Percentiles rank a stretch among this genome's conserved stretches.
phyloP scores from a whole-genome alignment of 2,329 filamentous ascomycete species.

The Calonectria montana region DNA sequence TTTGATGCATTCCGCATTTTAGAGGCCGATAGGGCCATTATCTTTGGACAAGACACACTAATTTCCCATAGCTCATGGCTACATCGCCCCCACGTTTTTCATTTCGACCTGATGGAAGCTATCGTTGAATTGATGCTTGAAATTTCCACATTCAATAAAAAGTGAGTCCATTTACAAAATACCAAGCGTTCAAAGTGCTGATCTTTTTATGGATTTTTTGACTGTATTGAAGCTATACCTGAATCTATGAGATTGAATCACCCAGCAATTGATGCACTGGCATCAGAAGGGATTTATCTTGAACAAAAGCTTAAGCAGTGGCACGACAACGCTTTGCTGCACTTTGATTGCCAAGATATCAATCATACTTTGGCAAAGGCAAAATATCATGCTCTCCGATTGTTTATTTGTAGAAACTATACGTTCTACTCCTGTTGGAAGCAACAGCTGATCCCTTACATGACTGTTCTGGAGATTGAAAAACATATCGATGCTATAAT shows the following conservation, averaged over 20 bases:
- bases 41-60: slow-evolving; percentile 39
- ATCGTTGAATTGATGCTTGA: slow-evolving; percentile 25
- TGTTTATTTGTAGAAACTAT: slow-evolving; percentile 40
- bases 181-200: not conserved
- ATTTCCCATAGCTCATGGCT: slow-evolving; percentile 24
- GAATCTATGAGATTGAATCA: not conserved
- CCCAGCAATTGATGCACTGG: slow-evolving; percentile 10
- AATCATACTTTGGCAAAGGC: slow-evolving; percentile 21
- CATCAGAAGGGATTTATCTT: slow-evolving; percentile 18
- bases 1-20: slow-evolving; percentile 36
- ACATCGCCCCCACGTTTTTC: fast-evolving
- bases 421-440: slow-evolving; percentile 38
- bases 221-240: slow-evolving; percentile 24
- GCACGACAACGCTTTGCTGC: not conserved
- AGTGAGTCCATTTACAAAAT: not conserved
- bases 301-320: slow-evolving; percentile 13
- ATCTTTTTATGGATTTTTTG: slow-evolving; percentile 30
- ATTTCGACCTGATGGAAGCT: not conserved
- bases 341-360: not conserved
- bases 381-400: slow-evolving; percentile 29
- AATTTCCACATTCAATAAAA: slow-evolving; percentile 35
- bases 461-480: slow-evolving; percentile 3
- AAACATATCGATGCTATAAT: slow-evolving; percentile 14
- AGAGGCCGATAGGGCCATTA: slow-evolving; percentile 39
- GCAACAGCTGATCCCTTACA: slow-evolving; percentile 2